Evolutionary conservation across 176 grass and related monocot genomes (phyloP), one percentile per base, ranked within the genome.

Genomic region (Phoenix roebelenii): DNA sequence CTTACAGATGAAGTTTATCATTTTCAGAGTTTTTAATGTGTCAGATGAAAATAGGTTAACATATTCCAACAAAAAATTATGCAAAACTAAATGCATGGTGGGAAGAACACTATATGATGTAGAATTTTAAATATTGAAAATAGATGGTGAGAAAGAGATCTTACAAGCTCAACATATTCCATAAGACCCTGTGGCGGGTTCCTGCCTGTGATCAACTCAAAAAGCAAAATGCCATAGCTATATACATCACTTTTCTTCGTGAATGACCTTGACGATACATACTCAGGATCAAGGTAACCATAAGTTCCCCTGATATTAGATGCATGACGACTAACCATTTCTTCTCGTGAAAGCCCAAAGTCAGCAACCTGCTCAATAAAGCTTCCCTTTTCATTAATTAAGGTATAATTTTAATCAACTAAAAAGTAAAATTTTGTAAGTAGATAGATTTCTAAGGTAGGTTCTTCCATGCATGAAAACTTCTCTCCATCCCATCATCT

Each of bases 161-260:
- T 97, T 91, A 97, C 87, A 53, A 97, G 93, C 59, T 92, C 93
- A 16, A 92, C 81, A 68, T 92, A 98, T 70, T 92, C 93, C 87
- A 98, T 98, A 59, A 98, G 85, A 63, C 93, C 93, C 63, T 98
- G 93, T 69, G 92, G 93, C 15, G 93, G 93, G 48, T 88, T 98
- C 55, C 93, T 79, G 56, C 93, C 81, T 50, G 93, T 75, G 53
- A 98, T 83, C 67, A 98, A 64, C 71, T 98, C 93, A 56, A 98
- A 88, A 57, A 98, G 63, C 73, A 98, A 76, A 55, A 98, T 83
- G 4, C 93, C 91, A 22, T 81, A 96, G 76, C 91, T 90, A 58
- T 96, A 96, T 50, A 98, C 93, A 65, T 98, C 93, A 65, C 87
- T 98, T 80, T 98, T 98, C 76, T 98, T 92, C 1, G 93, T 98